Evolutionary conservation across 2,329 filamentous ascomycete species (phyloP), one percentile per base, ranked within the genome.

Genomic region (Botrytis byssoidea): DNA sequence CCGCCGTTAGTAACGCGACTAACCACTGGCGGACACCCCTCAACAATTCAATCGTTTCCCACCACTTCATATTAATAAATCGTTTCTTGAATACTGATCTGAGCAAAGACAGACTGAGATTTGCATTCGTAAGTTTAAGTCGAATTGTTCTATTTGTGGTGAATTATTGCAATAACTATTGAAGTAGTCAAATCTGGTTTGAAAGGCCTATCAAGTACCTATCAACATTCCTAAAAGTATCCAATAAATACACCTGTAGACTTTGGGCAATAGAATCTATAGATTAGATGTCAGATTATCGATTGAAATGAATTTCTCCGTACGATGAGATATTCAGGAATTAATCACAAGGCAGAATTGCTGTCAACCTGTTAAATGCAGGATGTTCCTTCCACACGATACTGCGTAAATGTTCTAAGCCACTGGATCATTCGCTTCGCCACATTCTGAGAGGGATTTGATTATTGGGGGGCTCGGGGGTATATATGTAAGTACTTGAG

Each of bases 91-190:
- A 4, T 25, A 4, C 4, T 25, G 9, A 20, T 48, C 10, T 51
- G 22, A 4, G 4, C 46, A 25, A 25, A 51, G 22, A 0, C 1
- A 25, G 4, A n/a, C n/a, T n/a, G n/a, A n/a, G n/a, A n/a, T n/a
- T n/a, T n/a, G n/a, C n/a, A n/a, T n/a, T n/a, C n/a, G n/a, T n/a
- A n/a, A n/a, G n/a, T n/a, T n/a, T n/a, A n/a, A n/a, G n/a, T n/a
- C n/a, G n/a, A n/a, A n/a, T n/a, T n/a, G n/a, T n/a, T n/a, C n/a
- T n/a, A n/a, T n/a, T n/a, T n/a, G n/a, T n/a, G n/a, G n/a, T n/a
- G n/a, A n/a, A n/a, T n/a, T n/a, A n/a, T n/a, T n/a, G n/a, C n/a
- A n/a, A n/a, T n/a, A n/a, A n/a, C n/a, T n/a, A n/a, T n/a, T n/a
- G n/a, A n/a, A n/a, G n/a, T n/a, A n/a, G n/a, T n/a, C n/a, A n/a